Evolutionary conservation across 2,329 filamentous ascomycete genomes (phyloP), one percentile per base, ranked within the genome.

Genomic region (Phaeomoniella chlamydospora): DNA sequence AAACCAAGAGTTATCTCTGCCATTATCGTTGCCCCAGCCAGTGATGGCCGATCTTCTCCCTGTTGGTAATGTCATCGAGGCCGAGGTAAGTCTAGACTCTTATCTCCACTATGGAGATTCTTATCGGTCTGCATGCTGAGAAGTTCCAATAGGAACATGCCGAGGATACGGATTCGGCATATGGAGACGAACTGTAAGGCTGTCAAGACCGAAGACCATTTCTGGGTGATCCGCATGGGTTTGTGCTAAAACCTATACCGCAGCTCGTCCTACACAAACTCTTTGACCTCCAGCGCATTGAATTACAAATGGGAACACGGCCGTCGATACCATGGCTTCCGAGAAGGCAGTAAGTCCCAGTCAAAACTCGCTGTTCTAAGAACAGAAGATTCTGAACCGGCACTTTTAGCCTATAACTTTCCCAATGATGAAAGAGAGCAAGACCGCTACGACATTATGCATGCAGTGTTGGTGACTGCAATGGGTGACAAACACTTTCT

Each of bases 351-450:
- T 32, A 32, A 10, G 31, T 32, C 15, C 14, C 10, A n/a, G n/a
- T n/a, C n/a, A n/a, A n/a, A n/a, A n/a, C n/a, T n/a, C n/a, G n/a
- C n/a, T n/a, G n/a, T n/a, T n/a, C n/a, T n/a, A n/a, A n/a, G n/a
- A n/a, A n/a, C n/a, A n/a, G n/a, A n/a, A n/a, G n/a, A n/a, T n/a
- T n/a, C n/a, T n/a, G n/a, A n/a, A n/a, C n/a, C n/a, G n/a, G n/a
- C n/a, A n/a, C 34, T 12, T 15, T 38, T 31, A 47, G 46, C 37
- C 17, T 58, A 57, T 19, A 43, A 49, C 4, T 45, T 57, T 19
- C 55, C 55, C 6, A 57, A 58, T 31, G 55, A 56, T 26, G 47
- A 54, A 11, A 45, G 42, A 34, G 55, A 57, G 39, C 53, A 55
- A 39, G 50, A 57, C 18, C 52, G 53, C 14, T 41, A 56, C 29